phyloP scores from a whole-genome alignment of 2,329 filamentous ascomycete genomes.

The Bipolaris zeicola region DNA sequence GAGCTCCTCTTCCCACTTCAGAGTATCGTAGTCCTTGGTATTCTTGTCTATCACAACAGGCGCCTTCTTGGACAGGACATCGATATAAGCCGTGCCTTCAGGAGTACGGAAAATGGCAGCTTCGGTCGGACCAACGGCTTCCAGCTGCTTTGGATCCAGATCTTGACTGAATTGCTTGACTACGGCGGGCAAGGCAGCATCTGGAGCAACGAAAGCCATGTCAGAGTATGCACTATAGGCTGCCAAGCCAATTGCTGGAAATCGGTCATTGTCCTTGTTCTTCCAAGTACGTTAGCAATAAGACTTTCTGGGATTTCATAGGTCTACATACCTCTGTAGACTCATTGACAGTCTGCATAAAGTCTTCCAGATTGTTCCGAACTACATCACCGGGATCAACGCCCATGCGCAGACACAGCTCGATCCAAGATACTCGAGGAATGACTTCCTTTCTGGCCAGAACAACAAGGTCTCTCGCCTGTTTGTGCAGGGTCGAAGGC shows the following conservation, averaged over 20 bases:
- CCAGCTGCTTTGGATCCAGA: slow-evolving; percentile 71
- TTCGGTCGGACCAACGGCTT: slow-evolving; percentile 80
- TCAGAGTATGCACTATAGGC: slow-evolving; percentile 87
- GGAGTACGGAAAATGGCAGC: slow-evolving; percentile 91
- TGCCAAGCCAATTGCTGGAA: slow-evolving; percentile 63
- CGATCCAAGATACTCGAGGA: slow-evolving; percentile 83
- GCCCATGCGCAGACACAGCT: slow-evolving; percentile 77
- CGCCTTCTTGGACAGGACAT: slow-evolving; percentile 85
- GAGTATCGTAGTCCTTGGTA: slow-evolving; percentile 89
- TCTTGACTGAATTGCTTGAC: slow-evolving; percentile 76
- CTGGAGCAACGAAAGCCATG: slow-evolving; percentile 89
- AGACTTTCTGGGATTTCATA: slow-evolving; percentile 8
- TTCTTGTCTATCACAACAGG: slow-evolving; percentile 81
- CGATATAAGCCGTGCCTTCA: slow-evolving; percentile 85
- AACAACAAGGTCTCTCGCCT: slow-evolving; percentile 78
- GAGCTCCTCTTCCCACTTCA: slow-evolving; percentile 97
- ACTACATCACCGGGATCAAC: slow-evolving; percentile 83
- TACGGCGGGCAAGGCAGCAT: slow-evolving; percentile 75
- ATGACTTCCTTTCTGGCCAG: slow-evolving; percentile 79
- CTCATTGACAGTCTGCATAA: slow-evolving; percentile 70
- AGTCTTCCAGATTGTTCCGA: slow-evolving; percentile 63
- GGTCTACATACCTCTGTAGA: slow-evolving; percentile 59
- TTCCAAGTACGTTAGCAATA: slow-evolving; percentile 13
- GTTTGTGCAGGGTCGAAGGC: slow-evolving; percentile 62
- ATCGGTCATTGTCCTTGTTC: slow-evolving; percentile 30